phyloP scores from a whole-genome alignment of 306 rosid genomes.

The Oemleria cerasiformis region DNA sequence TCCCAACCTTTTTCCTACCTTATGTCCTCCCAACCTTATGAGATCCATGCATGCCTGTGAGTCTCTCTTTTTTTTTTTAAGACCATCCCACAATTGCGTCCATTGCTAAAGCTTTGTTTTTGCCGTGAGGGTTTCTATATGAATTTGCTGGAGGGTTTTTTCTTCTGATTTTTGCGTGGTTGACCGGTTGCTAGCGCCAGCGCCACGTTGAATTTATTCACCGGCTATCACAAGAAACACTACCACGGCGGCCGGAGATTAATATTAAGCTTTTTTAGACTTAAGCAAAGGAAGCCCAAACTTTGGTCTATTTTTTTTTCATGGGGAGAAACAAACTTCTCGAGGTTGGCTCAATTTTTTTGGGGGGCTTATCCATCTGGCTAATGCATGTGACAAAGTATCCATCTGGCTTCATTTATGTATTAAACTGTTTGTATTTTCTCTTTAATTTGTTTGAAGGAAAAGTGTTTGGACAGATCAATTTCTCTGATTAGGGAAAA shows the following conservation, averaged over 20 bases:
- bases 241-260: neutral
- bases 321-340: neutral
- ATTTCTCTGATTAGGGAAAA: too few species aligned
- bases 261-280: neutral
- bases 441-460: too few species aligned
- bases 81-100: constrained; percentile 3
- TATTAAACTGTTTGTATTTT: too few species aligned
- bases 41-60: neutral
- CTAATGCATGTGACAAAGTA: too few species aligned
- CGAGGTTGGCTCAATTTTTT: neutral
- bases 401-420: too few species aligned
- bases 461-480: too few species aligned
- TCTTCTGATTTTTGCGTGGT: constrained; percentile 31
- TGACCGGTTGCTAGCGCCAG: constrained; percentile 8
- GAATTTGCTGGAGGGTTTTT: constrained; percentile 16
- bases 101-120: constrained; percentile 21
- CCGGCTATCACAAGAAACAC: neutral
- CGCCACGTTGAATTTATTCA: constrained; percentile 21
- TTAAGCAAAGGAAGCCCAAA: neutral
- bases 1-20: neutral
- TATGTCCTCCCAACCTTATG: neutral
- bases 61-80: constrained; percentile 6
- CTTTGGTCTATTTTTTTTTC: neutral
- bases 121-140: neutral
- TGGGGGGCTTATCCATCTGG: too few species aligned